phyloP scores from a whole-genome alignment of 2,329 filamentous ascomycete genomes.

The Epichloe coenophiala region DNA sequence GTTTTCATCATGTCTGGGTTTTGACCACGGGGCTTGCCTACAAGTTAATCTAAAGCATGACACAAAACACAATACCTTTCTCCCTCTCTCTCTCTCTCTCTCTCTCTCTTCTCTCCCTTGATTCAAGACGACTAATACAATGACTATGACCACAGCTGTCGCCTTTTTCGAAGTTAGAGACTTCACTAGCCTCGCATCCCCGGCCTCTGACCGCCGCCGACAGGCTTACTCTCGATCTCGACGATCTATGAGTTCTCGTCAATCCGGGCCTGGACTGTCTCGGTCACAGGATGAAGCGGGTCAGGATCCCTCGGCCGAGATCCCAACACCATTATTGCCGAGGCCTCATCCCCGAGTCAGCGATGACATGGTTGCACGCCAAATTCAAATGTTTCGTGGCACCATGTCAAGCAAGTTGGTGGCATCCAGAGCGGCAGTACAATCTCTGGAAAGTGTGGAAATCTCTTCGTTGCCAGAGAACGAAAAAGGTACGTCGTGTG shows the following conservation, averaged over 20 bases:
- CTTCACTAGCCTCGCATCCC: conserved; percentile 6
- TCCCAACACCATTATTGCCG: neutral
- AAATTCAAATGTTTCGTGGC: conserved; percentile 33
- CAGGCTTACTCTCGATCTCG: conserved; percentile 15
- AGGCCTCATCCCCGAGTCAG: conserved; percentile 4
- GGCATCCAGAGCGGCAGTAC: conserved; percentile 32
- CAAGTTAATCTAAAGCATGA: too few relatives aligned
- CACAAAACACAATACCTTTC: too few relatives aligned
- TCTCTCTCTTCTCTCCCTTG: too few relatives aligned
- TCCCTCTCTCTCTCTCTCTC: too few relatives aligned
- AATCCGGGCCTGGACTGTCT: conserved; percentile 11
- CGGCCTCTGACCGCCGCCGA: conserved; percentile 13
- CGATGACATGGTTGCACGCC: conserved; percentile 23
- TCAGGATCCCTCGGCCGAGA: neutral
- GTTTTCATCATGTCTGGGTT: too few relatives aligned
- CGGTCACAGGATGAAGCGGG: conserved; percentile 12
- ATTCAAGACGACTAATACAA: neutral
- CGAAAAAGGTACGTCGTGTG: conserved; percentile 32
- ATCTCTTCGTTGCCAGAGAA: conserved; percentile 29
- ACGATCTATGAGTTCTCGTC: conserved; percentile 12
- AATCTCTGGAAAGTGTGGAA: conserved; percentile 32
- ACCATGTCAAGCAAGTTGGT: conserved; percentile 29
- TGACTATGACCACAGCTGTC: neutral
- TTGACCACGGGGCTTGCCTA: too few relatives aligned
- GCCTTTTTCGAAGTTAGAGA: neutral